Evolutionary conservation across 129 eudicot species (phyloP).

Genomic region (Calendula officinalis): DNA sequence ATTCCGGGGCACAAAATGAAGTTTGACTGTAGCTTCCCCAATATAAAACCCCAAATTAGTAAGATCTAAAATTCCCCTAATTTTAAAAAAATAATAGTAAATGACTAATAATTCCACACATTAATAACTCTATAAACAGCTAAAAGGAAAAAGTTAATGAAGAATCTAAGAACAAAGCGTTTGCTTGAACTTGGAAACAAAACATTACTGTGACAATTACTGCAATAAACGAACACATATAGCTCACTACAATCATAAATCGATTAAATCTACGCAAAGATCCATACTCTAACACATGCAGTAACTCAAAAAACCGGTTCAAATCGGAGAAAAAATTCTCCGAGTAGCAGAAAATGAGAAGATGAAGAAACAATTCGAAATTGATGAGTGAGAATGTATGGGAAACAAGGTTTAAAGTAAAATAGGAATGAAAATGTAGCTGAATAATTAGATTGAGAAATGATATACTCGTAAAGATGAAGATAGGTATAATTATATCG

Average conservation of each 20-base stretch:
- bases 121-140: neutral
- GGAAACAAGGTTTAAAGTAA: neutral
- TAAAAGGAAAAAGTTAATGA: neutral
- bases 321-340: neutral
- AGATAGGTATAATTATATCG: conserved; percentile 23
- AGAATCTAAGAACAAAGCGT: conserved; percentile 9
- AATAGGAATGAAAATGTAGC: conserved; percentile 19
- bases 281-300: conserved; percentile 10
- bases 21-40: neutral
- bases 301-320: neutral
- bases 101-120: conserved; percentile 4
- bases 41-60: conserved; percentile 9
- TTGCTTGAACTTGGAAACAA: conserved; percentile 5
- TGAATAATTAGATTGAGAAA: conserved; percentile 1
- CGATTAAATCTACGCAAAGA: conserved; percentile 23
- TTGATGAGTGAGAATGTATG: neutral
- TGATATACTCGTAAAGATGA: conserved; percentile 16
- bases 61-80: conserved; percentile 27
- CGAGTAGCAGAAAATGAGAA: conserved; percentile 1
- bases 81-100: neutral
- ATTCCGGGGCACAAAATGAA: conserved; percentile 4
- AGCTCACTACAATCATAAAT: conserved; percentile 4
- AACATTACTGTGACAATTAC: neutral
- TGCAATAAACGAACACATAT: neutral
- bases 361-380: neutral